Percentiles rank a stretch among this genome's conserved stretches.
These are phyloP conservation scores for Handroanthus guayacan DNA, from an alignment of 257 asterid genomes.

Conservation along the genomic window DNA sequence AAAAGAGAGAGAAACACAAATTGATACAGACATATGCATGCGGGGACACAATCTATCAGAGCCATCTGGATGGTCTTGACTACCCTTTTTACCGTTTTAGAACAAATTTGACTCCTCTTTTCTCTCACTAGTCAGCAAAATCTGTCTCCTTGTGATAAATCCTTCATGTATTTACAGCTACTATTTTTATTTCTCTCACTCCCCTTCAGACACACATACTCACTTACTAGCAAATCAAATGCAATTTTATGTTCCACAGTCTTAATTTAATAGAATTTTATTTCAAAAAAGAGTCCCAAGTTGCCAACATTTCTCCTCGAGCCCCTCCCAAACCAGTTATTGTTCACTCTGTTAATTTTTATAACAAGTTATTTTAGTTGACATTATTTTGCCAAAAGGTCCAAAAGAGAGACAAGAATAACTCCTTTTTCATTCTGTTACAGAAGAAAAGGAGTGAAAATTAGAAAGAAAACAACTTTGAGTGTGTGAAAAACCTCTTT, in stretches of 20 bases:
- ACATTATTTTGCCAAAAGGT: constrained; percentile 4
- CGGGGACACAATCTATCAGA: constrained; percentile 53
- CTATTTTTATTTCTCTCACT: too few species aligned
- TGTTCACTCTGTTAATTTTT: background rate
- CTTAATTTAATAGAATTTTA: too few species aligned
- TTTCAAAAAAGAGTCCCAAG: constrained; percentile 24
- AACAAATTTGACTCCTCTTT: constrained; percentile 76
- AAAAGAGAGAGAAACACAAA: too few species aligned
- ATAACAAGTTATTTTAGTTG: constrained; percentile 2
- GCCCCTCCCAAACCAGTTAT: constrained; percentile 57
- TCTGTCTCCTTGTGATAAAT: constrained; percentile 45
- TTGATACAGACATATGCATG: too few species aligned
- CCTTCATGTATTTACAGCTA: constrained; percentile 39
- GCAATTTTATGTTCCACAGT: too few species aligned
- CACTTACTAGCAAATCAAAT: too few species aligned
- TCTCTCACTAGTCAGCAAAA: constrained; percentile 52
- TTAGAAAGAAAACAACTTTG: constrained; percentile 2
- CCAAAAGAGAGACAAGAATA: constrained; percentile 22
- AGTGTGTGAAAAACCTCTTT: constrained; percentile 16
- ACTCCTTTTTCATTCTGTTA: constrained; percentile 34
- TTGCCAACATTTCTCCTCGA: constrained; percentile 65
- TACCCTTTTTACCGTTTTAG: constrained; percentile 48
- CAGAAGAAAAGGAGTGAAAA: constrained; percentile 29
- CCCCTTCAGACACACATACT: too few species aligned
- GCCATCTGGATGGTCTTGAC: constrained; percentile 44